Percentiles rank a stretch among this genome's conserved stretches.
These are phyloP conservation scores for Circinella minor DNA, from an alignment of 371 early-diverging fungal genomes.

Conservation along the genomic window DNA sequence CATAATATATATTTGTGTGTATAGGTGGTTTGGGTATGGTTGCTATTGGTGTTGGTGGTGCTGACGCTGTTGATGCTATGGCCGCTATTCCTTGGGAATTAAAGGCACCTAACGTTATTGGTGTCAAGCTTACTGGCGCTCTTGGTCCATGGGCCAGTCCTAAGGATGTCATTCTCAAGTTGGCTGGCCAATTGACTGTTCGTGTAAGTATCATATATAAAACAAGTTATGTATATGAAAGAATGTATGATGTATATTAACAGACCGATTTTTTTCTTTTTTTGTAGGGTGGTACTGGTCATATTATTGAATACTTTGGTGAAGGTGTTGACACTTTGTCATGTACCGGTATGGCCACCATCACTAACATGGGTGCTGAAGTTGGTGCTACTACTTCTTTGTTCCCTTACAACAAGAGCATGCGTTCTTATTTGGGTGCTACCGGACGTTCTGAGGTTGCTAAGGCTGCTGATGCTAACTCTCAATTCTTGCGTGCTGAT, in stretches of 20 bases:
- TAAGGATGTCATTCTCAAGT: constrained; percentile 89
- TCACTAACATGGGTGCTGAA: constrained; percentile 97
- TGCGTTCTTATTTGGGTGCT: constrained; percentile 81
- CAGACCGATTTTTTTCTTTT: background rate
- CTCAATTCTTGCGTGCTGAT: constrained; percentile 57
- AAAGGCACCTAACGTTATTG: constrained; percentile 92
- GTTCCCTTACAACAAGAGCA: constrained; percentile 83
- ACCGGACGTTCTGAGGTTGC: constrained; percentile 79
- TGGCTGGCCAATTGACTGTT: constrained; percentile 89
- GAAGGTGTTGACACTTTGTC: constrained; percentile 84
- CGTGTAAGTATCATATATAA: constrained; percentile 52
- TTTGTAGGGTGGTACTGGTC: constrained; percentile 84
- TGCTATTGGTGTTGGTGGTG: constrained; percentile 95
- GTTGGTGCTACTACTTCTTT: constrained; percentile 94
- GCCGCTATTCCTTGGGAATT: constrained; percentile 94
- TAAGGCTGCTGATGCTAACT: constrained; percentile 67
- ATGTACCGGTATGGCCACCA: constrained; percentile 95
- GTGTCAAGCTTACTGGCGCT: constrained; percentile 90
- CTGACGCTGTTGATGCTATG: constrained; percentile 96
- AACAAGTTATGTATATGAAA: too few relatives aligned
- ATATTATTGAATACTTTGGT: constrained; percentile 94
- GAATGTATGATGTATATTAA: too few relatives aligned
- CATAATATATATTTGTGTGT: background rate
- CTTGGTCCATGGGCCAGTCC: constrained; percentile 90
- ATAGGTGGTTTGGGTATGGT: constrained; percentile 91